Base-by-base conservation (phyloP, 2,329 filamentous ascomycete species). In the Delphinella strobiligena region DNA sequence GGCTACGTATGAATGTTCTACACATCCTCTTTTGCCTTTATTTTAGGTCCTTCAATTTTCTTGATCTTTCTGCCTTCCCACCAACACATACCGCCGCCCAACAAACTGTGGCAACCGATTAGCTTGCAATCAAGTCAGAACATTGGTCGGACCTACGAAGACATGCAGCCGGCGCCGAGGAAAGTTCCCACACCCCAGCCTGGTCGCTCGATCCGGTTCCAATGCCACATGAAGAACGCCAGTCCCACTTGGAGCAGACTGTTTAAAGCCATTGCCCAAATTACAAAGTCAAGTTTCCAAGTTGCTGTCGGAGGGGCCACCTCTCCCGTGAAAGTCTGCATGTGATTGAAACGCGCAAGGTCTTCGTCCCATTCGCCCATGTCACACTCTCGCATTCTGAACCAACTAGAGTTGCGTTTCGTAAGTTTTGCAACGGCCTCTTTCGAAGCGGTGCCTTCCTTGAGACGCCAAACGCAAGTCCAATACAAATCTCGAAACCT, bases 131-230 rank as follows among this genome's bases (percentile, higher is more conserved):
- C 83, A 15, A 75, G 49, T 45, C 79, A 84, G 60, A 78, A 78
- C 54, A 84, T 71, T n/a, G n/a, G n/a, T n/a, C n/a, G n/a, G n/a
- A n/a, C n/a, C n/a, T n/a, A n/a, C n/a, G n/a, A n/a, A n/a, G n/a
- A n/a, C n/a, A n/a, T n/a, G n/a, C 78, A 87, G 2, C 77, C 85
- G 4, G 89, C 54, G 2, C 74, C 81, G 14, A 93, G 80, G 53
- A 91, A 85, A 0, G 87, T 60, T 1, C 84, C 86, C 0, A 83
- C 88, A 9, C 78, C 73, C 84, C 84, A 93, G 16, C 74, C 72
- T 0, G 86, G 84, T n/a, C 86, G 68, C 16, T 80, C 62, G 51
- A 35, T 35, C 19, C 55, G 48, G 18, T 52, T 51, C 45, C 54
- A 43, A 3, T 50, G 52, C 82, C 83, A 93, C 86, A 93, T 93